Evolutionary conservation across 306 rosid genomes (phyloP).

Genomic region (Parietaria judaica): DNA sequence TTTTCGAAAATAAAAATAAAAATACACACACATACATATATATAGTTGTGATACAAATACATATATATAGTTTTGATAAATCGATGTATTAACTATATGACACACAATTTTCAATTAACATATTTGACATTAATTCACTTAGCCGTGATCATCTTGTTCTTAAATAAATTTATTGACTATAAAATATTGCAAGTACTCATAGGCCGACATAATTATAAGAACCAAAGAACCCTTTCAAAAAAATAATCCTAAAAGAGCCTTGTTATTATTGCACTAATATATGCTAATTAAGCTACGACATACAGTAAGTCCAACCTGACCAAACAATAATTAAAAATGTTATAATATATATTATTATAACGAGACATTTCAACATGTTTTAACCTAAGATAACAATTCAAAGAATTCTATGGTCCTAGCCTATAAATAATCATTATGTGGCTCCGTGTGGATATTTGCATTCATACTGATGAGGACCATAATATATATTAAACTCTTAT

Average conservation of each 20-base stretch:
- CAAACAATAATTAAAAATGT: background rate
- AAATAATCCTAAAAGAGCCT: background rate
- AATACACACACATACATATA: too few species aligned
- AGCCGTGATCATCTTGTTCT: too few species aligned
- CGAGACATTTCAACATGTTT: slow-evolving; percentile 2
- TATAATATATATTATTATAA: background rate
- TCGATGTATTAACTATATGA: too few species aligned
- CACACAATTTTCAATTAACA: too few species aligned
- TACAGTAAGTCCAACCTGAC: background rate
- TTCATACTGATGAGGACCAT: background rate
- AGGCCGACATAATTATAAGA: too few species aligned
- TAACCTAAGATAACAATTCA: background rate
- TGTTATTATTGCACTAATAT: background rate
- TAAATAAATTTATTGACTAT: too few species aligned
- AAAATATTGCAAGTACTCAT: too few species aligned
- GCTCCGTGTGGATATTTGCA: background rate
- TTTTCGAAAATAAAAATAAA: too few species aligned
- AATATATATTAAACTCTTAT: background rate
- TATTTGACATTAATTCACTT: too few species aligned
- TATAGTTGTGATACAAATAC: too few species aligned
- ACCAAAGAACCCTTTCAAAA: background rate
- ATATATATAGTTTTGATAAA: too few species aligned
- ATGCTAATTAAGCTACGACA: background rate
- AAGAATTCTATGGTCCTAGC: slow-evolving; percentile 18
- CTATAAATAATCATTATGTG: slow-evolving; percentile 1